Evolutionary conservation across 371 early-diverging fungal genomes (phyloP), one percentile per base, ranked within the genome.

Genomic region (Cokeromyces recurvatus): DNA sequence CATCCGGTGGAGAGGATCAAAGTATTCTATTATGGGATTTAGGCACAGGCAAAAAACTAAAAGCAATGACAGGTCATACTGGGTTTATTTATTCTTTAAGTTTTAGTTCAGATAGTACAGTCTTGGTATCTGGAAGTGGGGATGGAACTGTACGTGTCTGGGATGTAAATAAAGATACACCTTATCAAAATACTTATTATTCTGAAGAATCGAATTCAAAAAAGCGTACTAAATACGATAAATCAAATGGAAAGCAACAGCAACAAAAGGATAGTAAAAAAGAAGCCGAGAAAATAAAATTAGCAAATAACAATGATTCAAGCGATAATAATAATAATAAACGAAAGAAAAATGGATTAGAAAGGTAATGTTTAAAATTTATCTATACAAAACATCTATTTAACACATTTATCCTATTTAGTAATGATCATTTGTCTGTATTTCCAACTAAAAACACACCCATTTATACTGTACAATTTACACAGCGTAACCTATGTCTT

Each of bases 21-120:
- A 73, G 74, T 0, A 84, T 99, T 48, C 80, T 79, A 41, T 67
- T 99, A n/a, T 99, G 99, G 98, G 99, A 99, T 64, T 75, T 99
- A n/a, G 91, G 87, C 7, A 85, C 86, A 2, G 96, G 96, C 7
- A 83, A 82, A 48, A 71, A 79, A 40, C 67, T 95, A 58, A 89
- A 92, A 46, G 68, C 64, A 24, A 79, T 92, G 83, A 64, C 70
- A 5, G 99, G 97, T 2, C 99, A 99, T 59, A 82, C 84, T 16
- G 86, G 81, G 6, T 73, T 83, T n/a, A 81, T 99, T 3, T 87
- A 93, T 53, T 88, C 95, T 20, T 82, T 97, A 12, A 84, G 77
- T 16, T 99, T 98, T 63, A 90, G 84, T 53, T 66, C 78, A 23
- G 93, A 92, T 48, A 88, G 94, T 27, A 84, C 76, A 27, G 66